Evolutionary conservation across 1,284 basidiomycete genomes (phyloP).

Genomic region (Sporisorium exsertum): DNA sequence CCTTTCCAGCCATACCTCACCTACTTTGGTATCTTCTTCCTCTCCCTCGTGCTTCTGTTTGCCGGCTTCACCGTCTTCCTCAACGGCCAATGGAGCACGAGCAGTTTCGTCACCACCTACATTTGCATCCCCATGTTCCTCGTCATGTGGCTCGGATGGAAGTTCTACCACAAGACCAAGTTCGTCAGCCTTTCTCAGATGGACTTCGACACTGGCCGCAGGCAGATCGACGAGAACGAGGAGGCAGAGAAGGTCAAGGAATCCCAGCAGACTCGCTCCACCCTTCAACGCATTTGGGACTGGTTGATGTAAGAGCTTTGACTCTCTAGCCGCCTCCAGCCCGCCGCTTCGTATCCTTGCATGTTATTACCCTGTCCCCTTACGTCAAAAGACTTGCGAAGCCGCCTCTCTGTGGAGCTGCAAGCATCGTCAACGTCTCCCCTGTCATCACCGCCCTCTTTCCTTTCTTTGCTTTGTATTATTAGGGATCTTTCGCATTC

Average conservation of each 20-base stretch:
- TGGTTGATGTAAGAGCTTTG: constrained; percentile 31
- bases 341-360: not conserved
- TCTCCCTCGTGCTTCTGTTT: constrained; percentile 53
- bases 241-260: constrained; percentile 37
- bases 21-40: constrained; percentile 52
- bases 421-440: not conserved
- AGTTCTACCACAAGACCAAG: constrained; percentile 73
- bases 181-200: constrained; percentile 52
- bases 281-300: constrained; percentile 37
- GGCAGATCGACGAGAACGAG: constrained; percentile 50
- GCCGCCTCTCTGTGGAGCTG: not conserved
- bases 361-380: too few relatives aligned
- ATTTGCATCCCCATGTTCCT: constrained; percentile 81
- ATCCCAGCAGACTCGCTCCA: constrained; percentile 14
- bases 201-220: constrained; percentile 75
- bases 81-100: constrained; percentile 55
- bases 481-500: constrained; percentile 16
- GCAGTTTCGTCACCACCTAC: constrained; percentile 86
- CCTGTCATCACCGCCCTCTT: constrained; percentile 10
- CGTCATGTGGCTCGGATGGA: constrained; percentile 77
- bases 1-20: constrained; percentile 69
- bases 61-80: constrained; percentile 70
- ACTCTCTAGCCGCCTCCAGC: too few relatives aligned
- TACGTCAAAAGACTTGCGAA: not conserved
- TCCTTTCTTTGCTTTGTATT: constrained; percentile 33